Evolutionary conservation across 2,329 filamentous ascomycete species (phyloP), one percentile per base, ranked within the genome.

Genomic region (Ceratocystis albifundus): DNA sequence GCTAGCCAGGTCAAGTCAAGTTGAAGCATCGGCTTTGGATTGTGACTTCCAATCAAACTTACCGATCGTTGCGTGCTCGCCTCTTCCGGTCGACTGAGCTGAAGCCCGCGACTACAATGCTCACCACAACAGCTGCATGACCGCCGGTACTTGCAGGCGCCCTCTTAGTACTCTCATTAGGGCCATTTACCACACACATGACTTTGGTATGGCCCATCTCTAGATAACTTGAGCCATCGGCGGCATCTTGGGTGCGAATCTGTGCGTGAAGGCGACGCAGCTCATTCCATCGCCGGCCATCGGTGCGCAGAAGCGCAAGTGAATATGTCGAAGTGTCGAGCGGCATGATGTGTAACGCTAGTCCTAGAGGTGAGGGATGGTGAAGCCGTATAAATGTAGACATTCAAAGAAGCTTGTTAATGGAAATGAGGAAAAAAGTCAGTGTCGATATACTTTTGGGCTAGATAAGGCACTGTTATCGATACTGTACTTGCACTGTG

Each of bases 201-300:
- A 99, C 88, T 74, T 96, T 94, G 25, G 94, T 99, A 77, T 97
- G 96, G 72, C 94, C 94, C 87, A 96, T 96, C 74, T 96, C 90
- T 68, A 97, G 85, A 76, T 96, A 96, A 69, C 88, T 90, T 57
- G 89, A 96, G 45, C 94, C 94, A 72, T 97, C 94, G 66, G 92
- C 91, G 62, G 92, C 88, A 68, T 92, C 88, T 76, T 96, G 94
- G 0, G 91, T 96, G 69, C 88, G 89, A 73, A 99, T 91, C 76
- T 95, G 89, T 61, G 89, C 93, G 73, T 90, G 86, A 63, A 96
- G 83, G 6, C 90, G 86, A 32, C 94, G 90, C 48, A 99, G 84
- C 76, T 99, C 94, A 78, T 99, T 97, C 94, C 94, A 99, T 71
- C 94, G 86, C 69, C 94, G 87, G 69, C 89, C 88, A 73, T 88